A percentile compares a stretch with the other conserved stretches of the same genome.
Conservation (phyloP, 1,139 yeast genomes). For the Kazachstania sp. region DNA sequence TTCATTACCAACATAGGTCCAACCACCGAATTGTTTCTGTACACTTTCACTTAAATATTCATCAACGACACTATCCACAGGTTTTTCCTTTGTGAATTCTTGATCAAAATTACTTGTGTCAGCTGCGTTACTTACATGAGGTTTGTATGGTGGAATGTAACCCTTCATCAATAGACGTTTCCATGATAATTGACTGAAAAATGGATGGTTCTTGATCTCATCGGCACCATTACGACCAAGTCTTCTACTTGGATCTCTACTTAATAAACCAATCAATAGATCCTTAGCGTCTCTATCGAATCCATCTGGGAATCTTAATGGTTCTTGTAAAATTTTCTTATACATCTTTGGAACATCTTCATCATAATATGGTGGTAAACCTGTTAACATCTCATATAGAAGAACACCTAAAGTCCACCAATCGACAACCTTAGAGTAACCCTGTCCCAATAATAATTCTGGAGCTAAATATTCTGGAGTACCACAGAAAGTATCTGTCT, state of each 20-base stretch:
- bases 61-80: constrained; percentile 92
- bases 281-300: constrained; percentile 88
- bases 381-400: constrained; percentile 91
- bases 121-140: constrained; percentile 74
- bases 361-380: constrained; percentile 92
- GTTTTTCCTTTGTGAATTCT: constrained; percentile 87
- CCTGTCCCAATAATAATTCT: constrained; percentile 81
- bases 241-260: constrained; percentile 78
- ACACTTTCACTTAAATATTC: constrained; percentile 83
- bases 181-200: constrained; percentile 92
- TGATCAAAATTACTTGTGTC: constrained; percentile 92
- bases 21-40: constrained; percentile 95
- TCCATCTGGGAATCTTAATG: constrained; percentile 78
- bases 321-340: constrained; percentile 82
- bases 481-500: constrained; percentile 92
- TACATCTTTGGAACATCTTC: constrained; percentile 94
- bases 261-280: constrained; percentile 62
- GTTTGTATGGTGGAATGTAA: constrained; percentile 93
- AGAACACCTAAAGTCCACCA: constrained; percentile 97
- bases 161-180: constrained; percentile 71
- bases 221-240: constrained; percentile 73
- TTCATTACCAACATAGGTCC: constrained; percentile 80
- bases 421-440: constrained; percentile 91
- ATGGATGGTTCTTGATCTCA: constrained; percentile 77
- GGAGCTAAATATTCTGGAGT: constrained; percentile 97